These are phyloP conservation scores for Spiromastix sp. DNA, from an alignment of 2,329 filamentous ascomycete species.

Conservation along the genomic window DNA sequence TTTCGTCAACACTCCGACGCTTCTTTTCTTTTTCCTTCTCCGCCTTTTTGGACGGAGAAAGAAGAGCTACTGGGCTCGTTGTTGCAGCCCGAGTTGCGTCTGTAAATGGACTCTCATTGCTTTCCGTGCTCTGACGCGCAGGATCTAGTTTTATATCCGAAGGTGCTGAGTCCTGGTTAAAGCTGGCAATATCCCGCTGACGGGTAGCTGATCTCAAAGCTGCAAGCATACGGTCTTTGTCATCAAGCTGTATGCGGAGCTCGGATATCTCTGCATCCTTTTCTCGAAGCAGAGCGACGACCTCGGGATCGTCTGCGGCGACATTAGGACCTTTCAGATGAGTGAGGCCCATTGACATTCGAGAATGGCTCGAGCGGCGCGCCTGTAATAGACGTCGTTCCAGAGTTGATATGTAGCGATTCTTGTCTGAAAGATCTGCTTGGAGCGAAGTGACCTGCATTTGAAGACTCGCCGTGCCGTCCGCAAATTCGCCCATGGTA, in stretches of 20 bases:
- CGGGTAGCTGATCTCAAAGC: conserved; percentile 77
- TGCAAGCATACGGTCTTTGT: conserved; percentile 88
- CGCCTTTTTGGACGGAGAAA: conserved; percentile 13
- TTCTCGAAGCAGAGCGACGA: conserved; percentile 64
- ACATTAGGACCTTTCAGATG: conserved; percentile 43
- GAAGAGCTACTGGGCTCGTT: conserved; percentile 20
- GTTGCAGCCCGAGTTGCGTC: conserved; percentile 9
- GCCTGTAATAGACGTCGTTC: conserved; percentile 90
- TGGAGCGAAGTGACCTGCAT: conserved; percentile 89
- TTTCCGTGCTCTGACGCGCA: conserved; percentile 19
- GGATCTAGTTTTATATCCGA: conserved; percentile 15
- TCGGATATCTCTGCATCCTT: conserved; percentile 91
- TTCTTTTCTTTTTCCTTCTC: conserved; percentile 39
- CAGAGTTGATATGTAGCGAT: conserved; percentile 86
- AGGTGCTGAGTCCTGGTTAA: conserved; percentile 28
- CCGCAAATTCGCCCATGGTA: conserved; percentile 69
- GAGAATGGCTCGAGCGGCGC: conserved; percentile 76
- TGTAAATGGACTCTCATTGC: conserved; percentile 19
- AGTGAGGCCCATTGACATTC: conserved; percentile 65
- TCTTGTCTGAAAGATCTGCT: conserved; percentile 92
- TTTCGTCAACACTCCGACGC: conserved; percentile 71
- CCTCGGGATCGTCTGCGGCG: conserved; percentile 69
- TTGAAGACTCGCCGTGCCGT: conserved; percentile 69
- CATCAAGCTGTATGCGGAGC: conserved; percentile 77
- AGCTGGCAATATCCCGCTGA: conserved; percentile 72